phyloP scores from a whole-genome alignment of 805 yeast species.

The Candida caryicola region DNA sequence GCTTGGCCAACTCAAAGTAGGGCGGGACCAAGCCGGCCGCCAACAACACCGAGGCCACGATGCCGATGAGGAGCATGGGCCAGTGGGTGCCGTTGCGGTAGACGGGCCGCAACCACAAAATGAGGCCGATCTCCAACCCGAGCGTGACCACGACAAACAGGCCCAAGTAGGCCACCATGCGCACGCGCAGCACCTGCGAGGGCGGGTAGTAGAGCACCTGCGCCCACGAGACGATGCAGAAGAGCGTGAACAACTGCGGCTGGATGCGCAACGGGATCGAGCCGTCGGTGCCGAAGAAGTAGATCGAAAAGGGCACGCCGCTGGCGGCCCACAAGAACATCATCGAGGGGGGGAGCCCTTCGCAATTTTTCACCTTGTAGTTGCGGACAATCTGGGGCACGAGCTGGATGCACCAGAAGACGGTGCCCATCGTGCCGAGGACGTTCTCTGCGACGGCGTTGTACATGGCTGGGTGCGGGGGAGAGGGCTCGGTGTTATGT shows the following conservation, averaged over 20 bases:
- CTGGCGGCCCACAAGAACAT: slow-evolving; percentile 70
- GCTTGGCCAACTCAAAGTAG: slow-evolving; percentile 74
- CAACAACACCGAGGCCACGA: slow-evolving; percentile 70
- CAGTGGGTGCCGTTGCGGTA: slow-evolving; percentile 52
- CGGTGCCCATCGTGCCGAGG: slow-evolving; percentile 84
- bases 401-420: slow-evolving; percentile 89
- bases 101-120: slow-evolving; percentile 63
- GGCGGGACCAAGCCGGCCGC: slow-evolving; percentile 86
- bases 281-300: slow-evolving; percentile 68
- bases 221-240: slow-evolving; percentile 67
- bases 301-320: slow-evolving; percentile 86
- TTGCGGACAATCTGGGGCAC: slow-evolving; percentile 82
- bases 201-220: slow-evolving; percentile 73
- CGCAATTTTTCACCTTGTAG: slow-evolving; percentile 71
- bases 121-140: slow-evolving; percentile 68
- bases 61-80: slow-evolving; percentile 81
- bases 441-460: slow-evolving; percentile 60
- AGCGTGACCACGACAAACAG: slow-evolving; percentile 44
- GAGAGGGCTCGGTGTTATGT: background rate
- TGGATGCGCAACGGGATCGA: slow-evolving; percentile 80
- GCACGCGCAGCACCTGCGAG: slow-evolving; percentile 30
- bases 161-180: slow-evolving; percentile 33
- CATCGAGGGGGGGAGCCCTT: slow-evolving; percentile 88
- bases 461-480: too few relatives aligned
- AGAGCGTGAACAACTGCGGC: slow-evolving; percentile 76